These are phyloP conservation scores for Pleurotus sapidus DNA, from an alignment of 768 basidiomycete genomes.

Conservation along the genomic window DNA sequence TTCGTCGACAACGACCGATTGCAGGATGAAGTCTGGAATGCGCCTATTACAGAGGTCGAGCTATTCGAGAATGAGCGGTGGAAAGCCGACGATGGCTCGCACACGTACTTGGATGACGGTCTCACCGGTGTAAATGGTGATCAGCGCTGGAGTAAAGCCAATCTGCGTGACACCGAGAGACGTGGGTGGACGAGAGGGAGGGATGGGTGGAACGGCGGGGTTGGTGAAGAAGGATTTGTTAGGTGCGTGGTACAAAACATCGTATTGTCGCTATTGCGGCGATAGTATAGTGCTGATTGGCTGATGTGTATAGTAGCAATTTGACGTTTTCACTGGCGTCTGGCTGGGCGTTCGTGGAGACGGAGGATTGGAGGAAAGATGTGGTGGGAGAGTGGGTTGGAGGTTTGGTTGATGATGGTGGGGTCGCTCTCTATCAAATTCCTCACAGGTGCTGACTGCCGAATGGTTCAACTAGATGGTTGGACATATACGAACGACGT, in stretches of 20 bases:
- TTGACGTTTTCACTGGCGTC: conserved; percentile 75
- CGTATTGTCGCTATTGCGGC: too few species aligned
- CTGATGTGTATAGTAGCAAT: conserved; percentile 55
- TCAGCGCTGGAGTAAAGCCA: conserved; percentile 39
- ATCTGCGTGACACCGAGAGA: conserved; percentile 46
- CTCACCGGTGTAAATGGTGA: background rate
- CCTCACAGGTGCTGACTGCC: background rate
- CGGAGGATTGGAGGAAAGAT: conserved; percentile 78
- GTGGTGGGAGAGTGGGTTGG: conserved; percentile 53
- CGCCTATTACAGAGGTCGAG: conserved; percentile 67
- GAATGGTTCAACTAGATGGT: conserved; percentile 42
- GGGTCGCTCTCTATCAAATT: conserved; percentile 9
- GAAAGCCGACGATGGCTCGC: background rate
- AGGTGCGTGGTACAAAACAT: conserved; percentile 44
- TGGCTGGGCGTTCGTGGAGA: conserved; percentile 73
- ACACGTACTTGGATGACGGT: background rate
- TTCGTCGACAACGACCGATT: conserved; percentile 66
- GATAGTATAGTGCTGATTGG: too few species aligned
- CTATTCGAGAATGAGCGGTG: conserved; percentile 80
- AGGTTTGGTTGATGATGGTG: conserved; percentile 28
- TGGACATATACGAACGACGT: conserved; percentile 83
- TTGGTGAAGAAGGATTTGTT: conserved; percentile 46
- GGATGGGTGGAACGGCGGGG: conserved; percentile 64
- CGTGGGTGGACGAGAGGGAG: conserved; percentile 67
- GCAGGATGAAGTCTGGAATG: conserved; percentile 59